A percentile compares a stretch with the other conserved stretches of the same genome.
Conservation (phyloP, 129 eudicot species). For the Glebionis coronaria region DNA sequence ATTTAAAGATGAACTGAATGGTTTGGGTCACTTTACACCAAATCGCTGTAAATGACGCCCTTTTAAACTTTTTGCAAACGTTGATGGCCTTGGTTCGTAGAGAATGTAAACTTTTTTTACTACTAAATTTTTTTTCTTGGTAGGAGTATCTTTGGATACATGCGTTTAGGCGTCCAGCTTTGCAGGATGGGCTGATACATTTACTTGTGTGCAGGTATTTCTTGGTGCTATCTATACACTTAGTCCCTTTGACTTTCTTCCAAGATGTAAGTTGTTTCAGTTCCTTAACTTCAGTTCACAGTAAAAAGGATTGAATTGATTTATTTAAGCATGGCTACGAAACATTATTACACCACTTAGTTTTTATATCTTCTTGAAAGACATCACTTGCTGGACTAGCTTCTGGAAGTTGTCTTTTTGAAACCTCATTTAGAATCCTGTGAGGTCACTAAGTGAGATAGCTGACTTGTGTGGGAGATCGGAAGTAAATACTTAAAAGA, state of each 20-base stretch:
- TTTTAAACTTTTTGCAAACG: not conserved
- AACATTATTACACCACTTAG: not conserved
- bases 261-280: conserved; percentile 44
- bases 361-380: not conserved
- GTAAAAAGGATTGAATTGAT: not conserved
- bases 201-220: conserved; percentile 45
- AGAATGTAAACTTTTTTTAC: not conserved
- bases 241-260: conserved; percentile 57
- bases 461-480: no score
- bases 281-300: conserved; percentile 5
- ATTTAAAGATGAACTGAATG: not conserved
- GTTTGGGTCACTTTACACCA: not conserved
- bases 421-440: not conserved
- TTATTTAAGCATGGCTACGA: not conserved
- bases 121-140: not conserved
- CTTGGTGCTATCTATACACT: conserved; percentile 53
- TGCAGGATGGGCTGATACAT: conserved; percentile 7
- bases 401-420: not conserved
- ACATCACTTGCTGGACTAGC: not conserved
- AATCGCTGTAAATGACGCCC: not conserved
- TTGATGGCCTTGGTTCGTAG: not conserved
- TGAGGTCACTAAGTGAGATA: conserved; percentile 3
- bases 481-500: no score
- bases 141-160: not conserved
- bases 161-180: not conserved